Conservation (phyloP, 345 rosid genomes). For the Camelina sativa region DNA sequence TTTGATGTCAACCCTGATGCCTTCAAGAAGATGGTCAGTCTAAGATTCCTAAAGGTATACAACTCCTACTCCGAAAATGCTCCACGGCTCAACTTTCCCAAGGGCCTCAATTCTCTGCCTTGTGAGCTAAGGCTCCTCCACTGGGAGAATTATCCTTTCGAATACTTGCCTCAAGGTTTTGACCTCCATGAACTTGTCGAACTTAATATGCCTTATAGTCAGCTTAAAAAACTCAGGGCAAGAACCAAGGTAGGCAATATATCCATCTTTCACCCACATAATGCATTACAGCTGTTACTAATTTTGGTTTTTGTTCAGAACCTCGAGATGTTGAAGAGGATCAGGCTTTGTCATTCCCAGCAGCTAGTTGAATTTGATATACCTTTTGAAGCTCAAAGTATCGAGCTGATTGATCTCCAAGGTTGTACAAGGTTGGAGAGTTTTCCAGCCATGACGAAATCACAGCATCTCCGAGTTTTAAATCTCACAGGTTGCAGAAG, state of each 20-base stretch:
- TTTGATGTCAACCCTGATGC: background rate
- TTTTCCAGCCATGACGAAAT: background rate
- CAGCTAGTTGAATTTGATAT: no score
- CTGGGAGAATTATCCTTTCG: background rate
- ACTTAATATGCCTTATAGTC: background rate
- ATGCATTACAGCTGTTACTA: no score
- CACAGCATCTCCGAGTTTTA: background rate
- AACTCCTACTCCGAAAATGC: no score
- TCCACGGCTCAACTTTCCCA: no score
- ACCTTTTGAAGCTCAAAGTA: background rate
- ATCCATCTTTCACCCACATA: no score
- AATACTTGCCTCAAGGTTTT: background rate
- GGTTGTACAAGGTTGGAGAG: background rate
- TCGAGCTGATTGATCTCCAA: background rate
- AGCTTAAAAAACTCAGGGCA: background rate
- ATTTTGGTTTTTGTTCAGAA: background rate
- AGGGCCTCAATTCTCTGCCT: no score
- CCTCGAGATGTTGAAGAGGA: constrained; percentile 1
- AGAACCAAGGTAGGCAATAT: background rate
- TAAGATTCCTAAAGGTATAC: background rate
- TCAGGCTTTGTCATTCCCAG: background rate
- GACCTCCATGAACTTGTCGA: background rate
- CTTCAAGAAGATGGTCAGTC: background rate
- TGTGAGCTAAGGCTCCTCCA: background rate
- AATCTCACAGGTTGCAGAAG: background rate